Evolutionary conservation across 345 rosid genomes (phyloP), one percentile per base, ranked within the genome.

Genomic region (Linum lewisii): DNA sequence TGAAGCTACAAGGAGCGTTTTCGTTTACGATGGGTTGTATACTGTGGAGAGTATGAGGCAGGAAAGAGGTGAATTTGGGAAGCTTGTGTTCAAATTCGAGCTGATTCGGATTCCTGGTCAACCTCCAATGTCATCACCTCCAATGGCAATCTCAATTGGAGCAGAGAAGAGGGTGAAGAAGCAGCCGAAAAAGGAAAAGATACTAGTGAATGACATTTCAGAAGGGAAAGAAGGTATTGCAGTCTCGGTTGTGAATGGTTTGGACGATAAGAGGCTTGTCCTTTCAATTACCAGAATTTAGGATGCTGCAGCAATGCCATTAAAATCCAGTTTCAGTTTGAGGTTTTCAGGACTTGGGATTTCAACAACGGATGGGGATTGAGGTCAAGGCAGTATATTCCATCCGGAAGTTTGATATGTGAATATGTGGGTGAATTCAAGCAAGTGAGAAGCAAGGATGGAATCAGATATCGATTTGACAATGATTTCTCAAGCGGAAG

Each of bases 381-480:
- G 16, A 77, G 84, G 59, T 82, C 87, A 0, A 77, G 69, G 76
- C 69, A 66, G 24, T 57, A 69, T n/a, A 78, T 84, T 51, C 79
- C 81, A 0, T 52, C 64, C 13, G 87, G 91, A 15, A 70, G 81
- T 60, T 84, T 75, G 65, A 68, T 84, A 21, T 82, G 87, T 53
- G 85, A 82, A 63, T 82, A 75, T 67, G 73, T 75, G 4, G 85
- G 85, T 21, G 81, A 77, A 52, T 49, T 6, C 14, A 37, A 1
- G 32, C 16, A 1, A 59, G 42, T 18, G 59, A 66, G 38, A 52
- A 23, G 20, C 3, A 16, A 24, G 5, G 49, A 38, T 38, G 38
- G 11, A 15, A 42, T 42, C 14, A 42, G 51, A 24, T 59, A 62
- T 13, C 13, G 51, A 22, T 63, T 74, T 22, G 55, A 66, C 49